Evolutionary conservation across 1,284 basidiomycete genomes (phyloP), one percentile per base, ranked within the genome.

Genomic region (Dichomitus squalens): DNA sequence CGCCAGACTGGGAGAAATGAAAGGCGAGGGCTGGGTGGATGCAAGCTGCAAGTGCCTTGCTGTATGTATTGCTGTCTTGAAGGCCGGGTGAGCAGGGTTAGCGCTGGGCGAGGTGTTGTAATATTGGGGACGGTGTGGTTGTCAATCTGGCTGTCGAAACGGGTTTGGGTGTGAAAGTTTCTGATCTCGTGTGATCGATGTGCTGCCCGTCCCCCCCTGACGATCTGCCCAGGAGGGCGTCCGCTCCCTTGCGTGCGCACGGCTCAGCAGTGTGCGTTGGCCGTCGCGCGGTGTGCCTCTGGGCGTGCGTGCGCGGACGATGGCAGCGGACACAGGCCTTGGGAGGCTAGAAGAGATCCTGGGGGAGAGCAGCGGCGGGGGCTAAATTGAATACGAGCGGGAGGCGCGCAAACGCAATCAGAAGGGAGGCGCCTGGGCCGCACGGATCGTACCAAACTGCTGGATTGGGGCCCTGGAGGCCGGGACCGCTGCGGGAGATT

Each of bases 341-440:
- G 23, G 11, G 20, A 14, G 35, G 40, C 20, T 20, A 31, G 18
- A 33, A 12, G 52, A 25, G 44, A 47, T 49, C 6, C 29, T 6
- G 29, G 52, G 21, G 29, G 29, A 39, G 34, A 39, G 33, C 25
- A 49, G 46, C 53, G 56, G 51, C 16, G n/a, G 11, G 14, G 25
- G 43, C n/a, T 7, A 3, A 18, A 16, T 27, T 55, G 55, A 53
- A 58, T 51, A 49, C 34, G 16, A 3, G 16, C 40, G 43, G 48
- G 55, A 56, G 44, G 27, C 57, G 55, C 36, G n/a, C 49, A 58
- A 57, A 62, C 60, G 52, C 60, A 62, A 59, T 62, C 60, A 62
- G 60, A 59, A 53, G 31, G 44, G 44, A 50, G 52, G 52, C 57
- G 54, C 60, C 44, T 14, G 25, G 11, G 34, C 21, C 29, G 29